phyloP scores from a whole-genome alignment of 2,329 filamentous ascomycete species.

The Alternaria viburni region DNA sequence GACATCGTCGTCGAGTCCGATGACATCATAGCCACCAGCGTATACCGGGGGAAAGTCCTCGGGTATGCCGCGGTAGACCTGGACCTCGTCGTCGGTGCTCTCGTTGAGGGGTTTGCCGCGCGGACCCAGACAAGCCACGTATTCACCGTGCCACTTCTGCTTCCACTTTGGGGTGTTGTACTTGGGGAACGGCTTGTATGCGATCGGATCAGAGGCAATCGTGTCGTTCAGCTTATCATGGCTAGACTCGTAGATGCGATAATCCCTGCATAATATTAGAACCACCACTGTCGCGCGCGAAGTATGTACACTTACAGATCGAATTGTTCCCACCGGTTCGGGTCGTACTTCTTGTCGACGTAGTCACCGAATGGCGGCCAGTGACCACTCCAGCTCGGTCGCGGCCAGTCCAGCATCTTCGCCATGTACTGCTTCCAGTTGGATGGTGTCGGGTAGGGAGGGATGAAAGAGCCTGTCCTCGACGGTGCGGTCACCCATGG shows the following conservation, averaged over 20 bases:
- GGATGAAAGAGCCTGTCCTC: slow-evolving; percentile 21
- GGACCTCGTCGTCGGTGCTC: slow-evolving; percentile 66
- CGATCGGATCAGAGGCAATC: slow-evolving; percentile 52
- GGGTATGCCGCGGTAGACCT: slow-evolving; percentile 66
- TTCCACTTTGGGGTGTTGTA: slow-evolving; percentile 71
- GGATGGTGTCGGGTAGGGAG: slow-evolving; percentile 22
- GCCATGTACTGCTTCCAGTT: slow-evolving; percentile 48
- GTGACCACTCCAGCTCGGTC: slow-evolving; percentile 48
- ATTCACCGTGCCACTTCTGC: slow-evolving; percentile 61
- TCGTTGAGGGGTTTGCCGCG: slow-evolving; percentile 59
- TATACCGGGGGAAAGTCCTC: slow-evolving; percentile 47
- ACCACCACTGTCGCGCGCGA: background rate
- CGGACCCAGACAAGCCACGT: slow-evolving; percentile 70
- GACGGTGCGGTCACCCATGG: slow-evolving; percentile 35
- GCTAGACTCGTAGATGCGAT: slow-evolving; percentile 48
- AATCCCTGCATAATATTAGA: slow-evolving; percentile 37
- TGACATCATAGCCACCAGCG: slow-evolving; percentile 47
- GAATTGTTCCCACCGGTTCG: slow-evolving; percentile 57
- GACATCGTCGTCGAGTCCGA: slow-evolving; percentile 58
- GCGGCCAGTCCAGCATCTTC: slow-evolving; percentile 52
- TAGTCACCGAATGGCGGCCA: slow-evolving; percentile 56
- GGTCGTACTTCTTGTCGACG: slow-evolving; percentile 52
- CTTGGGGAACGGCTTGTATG: slow-evolving; percentile 74
- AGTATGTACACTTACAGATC: slow-evolving; percentile 32
- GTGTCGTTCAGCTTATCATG: slow-evolving; percentile 37